Evolutionary conservation across 2,329 filamentous ascomycete species (phyloP).

Genomic region (Fonsecaea monophora): DNA sequence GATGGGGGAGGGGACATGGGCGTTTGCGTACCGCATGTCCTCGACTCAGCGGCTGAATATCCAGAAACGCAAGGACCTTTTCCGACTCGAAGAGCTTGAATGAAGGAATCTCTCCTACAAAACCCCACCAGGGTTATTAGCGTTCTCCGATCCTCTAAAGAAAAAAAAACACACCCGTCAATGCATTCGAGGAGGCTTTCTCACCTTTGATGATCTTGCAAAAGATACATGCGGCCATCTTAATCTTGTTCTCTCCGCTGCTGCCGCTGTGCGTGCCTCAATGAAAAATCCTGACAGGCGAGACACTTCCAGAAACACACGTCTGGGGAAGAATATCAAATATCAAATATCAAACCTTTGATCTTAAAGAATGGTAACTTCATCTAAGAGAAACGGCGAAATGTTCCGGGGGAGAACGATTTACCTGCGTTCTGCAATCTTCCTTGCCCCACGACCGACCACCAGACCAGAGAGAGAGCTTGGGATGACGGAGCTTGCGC

Average conservation of each 20-base stretch:
- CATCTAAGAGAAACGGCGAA: neutral
- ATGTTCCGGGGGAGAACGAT: neutral
- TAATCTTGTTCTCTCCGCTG: constrained; percentile 29
- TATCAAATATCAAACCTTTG: neutral
- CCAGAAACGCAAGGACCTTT: constrained; percentile 92
- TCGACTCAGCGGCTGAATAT: constrained; percentile 86
- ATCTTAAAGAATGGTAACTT: neutral
- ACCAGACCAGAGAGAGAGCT: too few species aligned
- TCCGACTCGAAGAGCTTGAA: constrained; percentile 97
- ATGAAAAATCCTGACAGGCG: neutral
- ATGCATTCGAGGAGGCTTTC: constrained; percentile 3
- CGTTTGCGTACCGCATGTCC: constrained; percentile 76
- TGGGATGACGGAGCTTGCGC: neutral
- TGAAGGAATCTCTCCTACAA: constrained; percentile 85
- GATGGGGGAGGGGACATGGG: constrained; percentile 9
- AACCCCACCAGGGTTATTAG: neutral
- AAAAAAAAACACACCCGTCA: too few species aligned
- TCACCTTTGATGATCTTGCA: constrained; percentile 96
- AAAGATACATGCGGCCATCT: constrained; percentile 79
- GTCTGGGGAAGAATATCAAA: neutral
- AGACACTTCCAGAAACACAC: neutral
- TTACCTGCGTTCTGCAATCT: constrained; percentile 2
- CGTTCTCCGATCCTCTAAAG: neutral
- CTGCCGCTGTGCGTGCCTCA: neutral
- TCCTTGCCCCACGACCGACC: neutral